Conservation (phyloP, 83 land plant species). For the Isoetes engelmannii region DNA sequence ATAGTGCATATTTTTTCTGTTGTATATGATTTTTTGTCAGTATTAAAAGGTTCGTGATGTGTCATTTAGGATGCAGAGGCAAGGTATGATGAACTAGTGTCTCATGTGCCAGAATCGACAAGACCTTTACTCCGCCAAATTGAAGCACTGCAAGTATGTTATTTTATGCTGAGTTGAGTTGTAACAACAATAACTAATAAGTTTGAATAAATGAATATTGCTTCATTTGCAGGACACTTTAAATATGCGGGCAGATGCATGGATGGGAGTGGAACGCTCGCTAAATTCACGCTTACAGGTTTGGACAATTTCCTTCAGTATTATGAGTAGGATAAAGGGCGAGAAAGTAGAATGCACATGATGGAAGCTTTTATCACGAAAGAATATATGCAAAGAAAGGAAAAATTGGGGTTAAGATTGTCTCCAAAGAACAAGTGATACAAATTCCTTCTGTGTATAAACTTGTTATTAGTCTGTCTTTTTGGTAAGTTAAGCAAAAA, state of each 20-base stretch:
- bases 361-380: background rate
- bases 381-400: too few species aligned
- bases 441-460: too few species aligned
- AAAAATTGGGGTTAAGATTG: too few species aligned
- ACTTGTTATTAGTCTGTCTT: too few species aligned
- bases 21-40: too few species aligned
- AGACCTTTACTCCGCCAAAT: constrained; percentile 93
- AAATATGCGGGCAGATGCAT: constrained; percentile 81
- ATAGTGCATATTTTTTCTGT: too few species aligned
- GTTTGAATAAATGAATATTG: background rate
- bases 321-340: too few species aligned
- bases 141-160: constrained; percentile 86
- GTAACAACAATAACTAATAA: too few species aligned
- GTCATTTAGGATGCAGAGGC: constrained; percentile 78
- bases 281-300: constrained; percentile 85
- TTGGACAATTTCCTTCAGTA: too few species aligned
- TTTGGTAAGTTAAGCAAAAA: too few species aligned
- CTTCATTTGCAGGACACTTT: constrained; percentile 53
- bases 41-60: background rate
- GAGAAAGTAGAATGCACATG: background rate
- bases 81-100: constrained; percentile 81
- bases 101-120: constrained; percentile 94
- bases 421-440: too few species aligned
- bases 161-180: too few species aligned
- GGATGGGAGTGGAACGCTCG: constrained; percentile 91